Evolutionary conservation across 2,329 filamentous ascomycete genomes (phyloP), one percentile per base, ranked within the genome.

Genomic region (Alternaria alternata): DNA sequence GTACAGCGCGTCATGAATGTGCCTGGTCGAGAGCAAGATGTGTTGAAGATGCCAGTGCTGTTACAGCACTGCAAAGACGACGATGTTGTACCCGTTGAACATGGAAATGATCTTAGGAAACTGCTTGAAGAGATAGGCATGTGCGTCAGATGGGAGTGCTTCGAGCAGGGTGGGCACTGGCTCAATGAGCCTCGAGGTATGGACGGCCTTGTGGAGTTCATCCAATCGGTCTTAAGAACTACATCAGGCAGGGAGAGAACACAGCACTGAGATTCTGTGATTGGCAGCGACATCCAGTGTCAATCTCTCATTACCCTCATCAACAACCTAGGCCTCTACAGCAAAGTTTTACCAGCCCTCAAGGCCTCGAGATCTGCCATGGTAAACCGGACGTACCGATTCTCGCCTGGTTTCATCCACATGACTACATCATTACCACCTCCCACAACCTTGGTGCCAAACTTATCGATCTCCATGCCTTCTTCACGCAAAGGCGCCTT

Each of bases 401-500:
- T 57, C n/a, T 59, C 63, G 9, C 70, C 71, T 12, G 70, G 70
- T 42, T 63, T 66, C 14, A 64, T 62, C 74, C 74, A 76, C 57
- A 75, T 58, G n/a, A 76, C 68, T 5, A 58, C 54, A 62, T 76
- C 73, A 1, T 58, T 55, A 18, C 61, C 53, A 1, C 73, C 72
- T 8, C 68, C 68, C 5, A 58, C 28, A 12, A 73, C 69, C 54
- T 72, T 74, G n/a, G 63, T 61, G 2, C 73, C 72, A 51, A 62
- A 75, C 55, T 61, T 64, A 3, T 80, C 74, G 4, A 86, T 85
- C 68, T 91, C 85, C 9, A 91, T 84, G 0, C 89, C 89, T 65
- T 91, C 88, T 52, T 85, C 83, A 69, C 88, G 84, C 51, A 92
- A 79, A 1, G 88, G 88, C 3, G 87, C 84, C 75, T 93, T 93